Base-by-base conservation (phyloP, 2,329 filamentous ascomycete species). In the Monosporascus sp. region DNA sequence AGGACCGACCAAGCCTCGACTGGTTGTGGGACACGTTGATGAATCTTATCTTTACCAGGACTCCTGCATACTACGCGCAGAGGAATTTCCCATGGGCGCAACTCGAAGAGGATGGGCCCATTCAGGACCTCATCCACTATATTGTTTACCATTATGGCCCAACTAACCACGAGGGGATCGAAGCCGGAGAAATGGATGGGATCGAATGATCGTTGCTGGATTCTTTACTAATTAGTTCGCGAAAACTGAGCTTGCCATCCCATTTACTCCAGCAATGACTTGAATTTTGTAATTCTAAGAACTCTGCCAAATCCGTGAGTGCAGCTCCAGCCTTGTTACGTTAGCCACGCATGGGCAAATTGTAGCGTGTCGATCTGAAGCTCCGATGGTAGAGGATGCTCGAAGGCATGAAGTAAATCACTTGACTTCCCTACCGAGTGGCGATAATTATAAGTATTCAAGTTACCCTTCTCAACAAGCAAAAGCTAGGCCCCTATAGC, bases 291-390 rank as follows among this genome's bases (percentile, higher is more conserved):
- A 31, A 31, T 31, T 31, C 9, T 2, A 31, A 5, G 27, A 31
- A 5, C 25, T 27, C 2, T 31, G 8, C 9, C 3, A 11, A 31
- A 31, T 5, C 9, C 1, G 9, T 31, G 27, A 11, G 11, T 11
- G 9, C 27, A 11, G 9, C 27, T 31, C 27, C 9, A 31, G 27
- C 27, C 3, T 31, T 31, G 27, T 31, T 11, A 9, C 0, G 79
- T 80, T 1, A 74, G 66, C 55, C 82, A 79, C 18, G 82, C 69
- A 55, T 81, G 80, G 43, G 74, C 62, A 62, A 83, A 83, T 0
- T 49, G 53, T 7, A 59, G 51, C 18, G 61, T 57, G 38, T 61
- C 58, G 15, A 58, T 53, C 39, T 58, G 51, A 60, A 55, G 43
- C 55, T 52, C 52, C 49, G 52, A 43, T 61, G 57, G 38, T 55